Evolutionary conservation across 768 basidiomycete genomes (phyloP).

Genomic region (Hygrophorus russula): DNA sequence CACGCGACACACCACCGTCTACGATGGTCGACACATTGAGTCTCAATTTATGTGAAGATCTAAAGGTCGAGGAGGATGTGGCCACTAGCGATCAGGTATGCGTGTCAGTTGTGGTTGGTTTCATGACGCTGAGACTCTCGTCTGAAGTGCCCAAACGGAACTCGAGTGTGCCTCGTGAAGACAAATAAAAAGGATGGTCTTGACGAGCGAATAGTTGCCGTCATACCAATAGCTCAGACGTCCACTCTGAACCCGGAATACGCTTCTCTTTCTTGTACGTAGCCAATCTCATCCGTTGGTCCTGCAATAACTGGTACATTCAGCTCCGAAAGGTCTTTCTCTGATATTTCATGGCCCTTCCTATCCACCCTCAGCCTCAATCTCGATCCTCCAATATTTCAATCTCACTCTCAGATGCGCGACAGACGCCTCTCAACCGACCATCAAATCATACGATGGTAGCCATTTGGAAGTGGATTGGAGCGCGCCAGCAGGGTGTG

Average conservation of each 20-base stretch:
- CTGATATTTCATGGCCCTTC: conserved; percentile 46
- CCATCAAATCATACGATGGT: conserved; percentile 51
- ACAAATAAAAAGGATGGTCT: conserved; percentile 46
- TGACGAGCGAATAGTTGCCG: conserved; percentile 51
- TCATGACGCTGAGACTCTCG: conserved; percentile 1
- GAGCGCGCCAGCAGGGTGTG: conserved; percentile 51
- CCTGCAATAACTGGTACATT: conserved; percentile 8
- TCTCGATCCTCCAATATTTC: conserved; percentile 43
- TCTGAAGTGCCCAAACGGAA: conserved; percentile 52
- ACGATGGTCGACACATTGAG: conserved; percentile 43
- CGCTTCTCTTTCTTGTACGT: conserved; percentile 28
- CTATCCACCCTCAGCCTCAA: conserved; percentile 44
- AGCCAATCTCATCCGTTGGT: conserved; percentile 2
- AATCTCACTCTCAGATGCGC: conserved; percentile 52
- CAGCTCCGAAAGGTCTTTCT: conserved; percentile 45
- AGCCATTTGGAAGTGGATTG: conserved; percentile 47
- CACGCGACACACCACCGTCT: conserved; percentile 54
- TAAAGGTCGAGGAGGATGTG: conserved; percentile 34
- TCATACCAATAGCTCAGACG: conserved; percentile 60
- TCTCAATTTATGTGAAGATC: conserved; percentile 59
- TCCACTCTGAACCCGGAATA: conserved; percentile 21
- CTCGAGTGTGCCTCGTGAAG: conserved; percentile 64
- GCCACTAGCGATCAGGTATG: conserved; percentile 59
- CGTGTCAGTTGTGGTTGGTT: conserved; percentile 7
- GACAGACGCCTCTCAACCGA: conserved; percentile 30